Base-by-base conservation (phyloP, 1,139 yeast species). In the Blastobotrys arbuscula region DNA sequence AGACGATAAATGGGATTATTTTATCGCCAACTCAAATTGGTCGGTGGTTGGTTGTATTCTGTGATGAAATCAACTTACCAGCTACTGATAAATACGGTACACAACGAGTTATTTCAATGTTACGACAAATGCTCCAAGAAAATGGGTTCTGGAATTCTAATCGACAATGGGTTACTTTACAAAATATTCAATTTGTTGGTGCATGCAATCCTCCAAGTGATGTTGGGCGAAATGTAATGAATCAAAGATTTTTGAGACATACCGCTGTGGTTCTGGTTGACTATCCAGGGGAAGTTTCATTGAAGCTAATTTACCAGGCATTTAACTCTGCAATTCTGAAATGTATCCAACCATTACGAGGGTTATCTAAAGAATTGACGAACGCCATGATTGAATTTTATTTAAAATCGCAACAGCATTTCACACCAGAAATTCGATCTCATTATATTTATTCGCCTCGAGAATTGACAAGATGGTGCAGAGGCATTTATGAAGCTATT, bases 131-230 rank as follows among this genome's bases (percentile, higher is more conserved):
- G 66, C 69, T 87, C 10, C 94, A 85, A 56, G 77, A 76, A 31
- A 65, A 72, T 1, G 97, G 97, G 0, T 90, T 89, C 60, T 89
- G 96, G 95, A 65, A 74, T 1, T 61, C 66, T 12, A 81, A 79
- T 36, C 72, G 73, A 47, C 75, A 74, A 39, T 90, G 96, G 96
- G 79, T 90, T 1, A 57, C 70, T 0, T 54, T 88, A n/a, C 70
- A 74, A 16, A 76, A 80, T 47, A 73, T 92, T 36, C 95, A 85
- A 60, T 77, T 92, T 68, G 95, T 90, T 12, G 97, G 95, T 6
- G 97, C 98, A 0, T 92, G 97, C 64, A 92, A 92, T 60, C 92
- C 97, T 0, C 83, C 96, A 0, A 73, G 81, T 1, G 95, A 87
- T 64, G 78, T 81, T 1, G 96, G 97, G 0, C 74, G 98, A 55